Evolutionary conservation across 2,329 filamentous ascomycete genomes (phyloP), one percentile per base, ranked within the genome.

Genomic region (Diaporthe caulivora): DNA sequence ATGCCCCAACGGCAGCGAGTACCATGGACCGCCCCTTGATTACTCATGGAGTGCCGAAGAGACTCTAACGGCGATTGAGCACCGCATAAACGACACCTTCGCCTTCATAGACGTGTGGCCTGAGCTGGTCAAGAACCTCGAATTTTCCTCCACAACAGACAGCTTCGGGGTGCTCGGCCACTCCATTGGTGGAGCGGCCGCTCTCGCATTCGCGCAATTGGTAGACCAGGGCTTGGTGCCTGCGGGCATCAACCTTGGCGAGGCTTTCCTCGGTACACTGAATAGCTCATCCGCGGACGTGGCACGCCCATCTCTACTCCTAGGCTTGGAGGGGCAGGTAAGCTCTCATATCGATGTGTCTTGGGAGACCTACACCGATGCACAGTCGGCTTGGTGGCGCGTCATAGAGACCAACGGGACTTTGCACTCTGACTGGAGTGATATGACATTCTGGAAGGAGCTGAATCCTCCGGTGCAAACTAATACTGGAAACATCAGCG

Each of bases 361-460:
- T 13, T 80, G 78, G 78, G 65, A 17, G 4, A 76, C 58, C 2
- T 80, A 78, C 29, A 71, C 75, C 2, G 54, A 47, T 24, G 72
- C 40, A 71, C 79, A 80, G 65, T 78, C 77, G 4, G 72, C 72
- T 3, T 78, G 75, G 49, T 73, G 73, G 71, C 65, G 78, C 31
- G 37, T 62, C 26, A 24, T 79, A 6, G 70, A 71, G 34, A 49
- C 79, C 6, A 76, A 74, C 13, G 78, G 75, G 1, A 72, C 76
- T n/a, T 65, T 58, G 31, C 77, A 80, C 31, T 70, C 53, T 6
- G 77, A 79, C 47, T 79, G 79, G 67, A 77, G 75, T 64, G 78
- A 79, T 51, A 58, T 74, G 21, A 75, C 76, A 1, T 78, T 78
- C 53, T 80, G 76, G 77, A 78, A 76, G 55, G 54, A 62, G 18